A percentile compares a stretch with the other conserved stretches of the same genome.
phyloP scores from a whole-genome alignment of 2,329 filamentous ascomycete genomes.

The Verticillium tricorpus region DNA sequence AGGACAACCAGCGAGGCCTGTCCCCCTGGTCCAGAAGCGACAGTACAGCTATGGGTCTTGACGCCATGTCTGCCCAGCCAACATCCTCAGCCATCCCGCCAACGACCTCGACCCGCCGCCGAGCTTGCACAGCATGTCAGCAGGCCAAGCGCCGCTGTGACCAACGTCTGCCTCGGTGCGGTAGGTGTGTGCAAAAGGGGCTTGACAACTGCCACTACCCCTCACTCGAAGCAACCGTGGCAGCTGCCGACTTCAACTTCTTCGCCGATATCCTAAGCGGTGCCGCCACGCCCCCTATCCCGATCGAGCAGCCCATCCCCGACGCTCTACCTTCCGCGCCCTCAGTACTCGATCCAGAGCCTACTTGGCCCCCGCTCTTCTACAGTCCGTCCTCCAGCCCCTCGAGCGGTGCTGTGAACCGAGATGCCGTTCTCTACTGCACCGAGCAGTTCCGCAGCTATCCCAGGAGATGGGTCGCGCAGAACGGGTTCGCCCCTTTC shows the following conservation, averaged over 20 bases:
- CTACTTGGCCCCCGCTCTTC: conserved; percentile 10
- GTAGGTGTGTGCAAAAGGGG: conserved; percentile 22
- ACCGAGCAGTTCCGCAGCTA: conserved; percentile 14
- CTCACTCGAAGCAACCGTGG: conserved; percentile 12
- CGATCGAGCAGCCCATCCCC: conserved; percentile 2
- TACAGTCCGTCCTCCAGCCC: conserved; percentile 8
- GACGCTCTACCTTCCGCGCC: conserved; percentile 8
- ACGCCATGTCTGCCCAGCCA: conserved; percentile 12
- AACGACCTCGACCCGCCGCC: conserved; percentile 15
- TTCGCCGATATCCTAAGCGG: conserved; percentile 18
- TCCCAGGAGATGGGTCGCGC: conserved; percentile 19
- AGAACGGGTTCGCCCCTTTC: conserved; percentile 18
- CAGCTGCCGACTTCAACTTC: conserved; percentile 18
- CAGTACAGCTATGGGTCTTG: not conserved
- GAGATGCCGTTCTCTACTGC: conserved; percentile 12
- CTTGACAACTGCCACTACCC: conserved; percentile 19
- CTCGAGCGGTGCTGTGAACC: conserved; percentile 4
- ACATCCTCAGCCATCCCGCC: conserved; percentile 9
- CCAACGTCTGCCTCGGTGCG: conserved; percentile 26
- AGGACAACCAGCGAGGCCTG: not conserved
- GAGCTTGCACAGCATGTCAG: conserved; percentile 29
- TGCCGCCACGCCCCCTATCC: conserved; percentile 3
- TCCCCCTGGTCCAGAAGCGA: not conserved
- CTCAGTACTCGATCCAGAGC: not conserved
- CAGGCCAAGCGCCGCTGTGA: conserved; percentile 31